Conservation (phyloP, 352 stramenopile genomes). For the Pythium rhizo-oryzae region DNA sequence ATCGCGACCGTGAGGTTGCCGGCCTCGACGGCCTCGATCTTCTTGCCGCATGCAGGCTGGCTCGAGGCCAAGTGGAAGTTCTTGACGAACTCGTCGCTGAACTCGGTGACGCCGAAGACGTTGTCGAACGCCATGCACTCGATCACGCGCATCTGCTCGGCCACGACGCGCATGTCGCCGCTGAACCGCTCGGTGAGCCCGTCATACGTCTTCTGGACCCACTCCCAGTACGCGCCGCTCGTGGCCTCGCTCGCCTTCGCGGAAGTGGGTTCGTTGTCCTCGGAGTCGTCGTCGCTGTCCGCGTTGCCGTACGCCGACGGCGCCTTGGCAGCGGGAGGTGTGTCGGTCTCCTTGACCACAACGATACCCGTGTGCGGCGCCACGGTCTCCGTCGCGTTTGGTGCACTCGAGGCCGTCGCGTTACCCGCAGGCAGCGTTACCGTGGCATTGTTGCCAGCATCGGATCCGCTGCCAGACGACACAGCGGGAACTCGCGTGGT, state of each 20-base stretch:
- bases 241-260: conserved; percentile 38
- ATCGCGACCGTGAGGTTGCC: conserved; percentile 52
- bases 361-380: conserved; percentile 17
- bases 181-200: conserved; percentile 58
- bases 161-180: conserved; percentile 60
- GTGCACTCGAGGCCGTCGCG: not conserved
- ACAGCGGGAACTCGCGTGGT: conserved; percentile 4
- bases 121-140: conserved; percentile 65
- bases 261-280: not conserved
- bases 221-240: conserved; percentile 64
- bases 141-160: conserved; percentile 61
- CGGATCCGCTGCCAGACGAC: conserved; percentile 2
- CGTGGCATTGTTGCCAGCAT: conserved; percentile 8
- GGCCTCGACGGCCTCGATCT: conserved; percentile 48
- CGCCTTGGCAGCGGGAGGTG: conserved; percentile 38
- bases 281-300: conserved; percentile 26
- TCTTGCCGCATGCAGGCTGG: conserved; percentile 50
- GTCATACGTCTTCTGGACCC: conserved; percentile 61
- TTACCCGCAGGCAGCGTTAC: not conserved
- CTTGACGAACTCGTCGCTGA: conserved; percentile 49
- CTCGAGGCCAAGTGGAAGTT: conserved; percentile 57
- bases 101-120: conserved; percentile 52
- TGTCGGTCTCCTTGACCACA: conserved; percentile 7
- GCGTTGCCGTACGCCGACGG: conserved; percentile 28
- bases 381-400: not conserved